A percentile compares a stretch with the other conserved stretches of the same genome.
Conservation (phyloP, 2,329 filamentous ascomycete species). For the Pezicula neosporulosa region DNA sequence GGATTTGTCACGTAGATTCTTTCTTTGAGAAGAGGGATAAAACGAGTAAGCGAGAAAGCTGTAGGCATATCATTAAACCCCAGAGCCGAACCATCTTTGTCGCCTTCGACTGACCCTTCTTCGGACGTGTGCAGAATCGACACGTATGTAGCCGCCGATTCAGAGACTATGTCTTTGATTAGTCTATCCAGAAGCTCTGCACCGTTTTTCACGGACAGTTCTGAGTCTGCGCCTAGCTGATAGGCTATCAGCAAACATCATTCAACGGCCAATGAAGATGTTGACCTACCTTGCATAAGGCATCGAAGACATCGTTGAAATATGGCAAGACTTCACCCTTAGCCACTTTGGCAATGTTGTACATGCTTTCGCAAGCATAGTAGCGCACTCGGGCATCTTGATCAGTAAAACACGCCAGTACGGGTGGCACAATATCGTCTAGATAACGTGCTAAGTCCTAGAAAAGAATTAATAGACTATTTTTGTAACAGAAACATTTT, state of each 20-base stretch:
- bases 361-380: slow-evolving; percentile 99
- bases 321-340: slow-evolving; percentile 96
- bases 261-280: background rate
- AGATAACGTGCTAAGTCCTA: slow-evolving; percentile 91
- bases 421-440: slow-evolving; percentile 90
- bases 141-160: slow-evolving; percentile 91
- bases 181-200: slow-evolving; percentile 92
- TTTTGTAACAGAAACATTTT: background rate
- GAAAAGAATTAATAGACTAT: slow-evolving; percentile 7
- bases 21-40: slow-evolving; percentile 91
- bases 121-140: slow-evolving; percentile 72
- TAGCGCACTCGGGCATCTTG: slow-evolving; percentile 97
- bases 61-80: slow-evolving; percentile 60
- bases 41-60: slow-evolving; percentile 85
- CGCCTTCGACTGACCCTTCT: slow-evolving; percentile 46
- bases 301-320: slow-evolving; percentile 98
- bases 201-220: slow-evolving; percentile 96
- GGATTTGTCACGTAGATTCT: slow-evolving; percentile 93
- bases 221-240: slow-evolving; percentile 90
- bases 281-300: slow-evolving; percentile 78
- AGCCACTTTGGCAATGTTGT: slow-evolving; percentile 98
- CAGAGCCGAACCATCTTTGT: slow-evolving; percentile 38
- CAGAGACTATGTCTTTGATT: slow-evolving; percentile 93
- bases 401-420: slow-evolving; percentile 95
- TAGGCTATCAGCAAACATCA: slow-evolving; percentile 6